Evolutionary conservation across 1,139 yeast genomes (phyloP).

Genomic region (Pichia sp.): DNA sequence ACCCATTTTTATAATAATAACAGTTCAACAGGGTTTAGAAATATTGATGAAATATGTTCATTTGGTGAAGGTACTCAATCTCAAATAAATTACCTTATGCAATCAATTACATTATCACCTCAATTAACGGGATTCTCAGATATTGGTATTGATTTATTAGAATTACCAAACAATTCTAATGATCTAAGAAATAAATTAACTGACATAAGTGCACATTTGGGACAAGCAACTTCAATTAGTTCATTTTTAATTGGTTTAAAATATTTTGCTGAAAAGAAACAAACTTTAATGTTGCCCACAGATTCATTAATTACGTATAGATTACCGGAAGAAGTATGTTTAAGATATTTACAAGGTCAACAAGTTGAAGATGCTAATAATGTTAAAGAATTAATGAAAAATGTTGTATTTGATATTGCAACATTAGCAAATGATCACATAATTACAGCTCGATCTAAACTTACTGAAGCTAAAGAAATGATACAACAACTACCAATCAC

Average conservation of each 20-base stretch:
- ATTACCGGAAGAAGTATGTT: slow-evolving; percentile 59
- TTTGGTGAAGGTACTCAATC: slow-evolving; percentile 80
- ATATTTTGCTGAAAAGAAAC: slow-evolving; percentile 49
- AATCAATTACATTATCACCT: slow-evolving; percentile 55
- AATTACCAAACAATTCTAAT: slow-evolving; percentile 29
- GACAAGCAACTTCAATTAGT: slow-evolving; percentile 74
- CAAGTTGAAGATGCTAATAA: slow-evolving; percentile 20
- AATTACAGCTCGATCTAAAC: slow-evolving; percentile 55
- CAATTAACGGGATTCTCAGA: slow-evolving; percentile 43
- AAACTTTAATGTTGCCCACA: slow-evolving; percentile 55
- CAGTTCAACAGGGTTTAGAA: slow-evolving; percentile 42
- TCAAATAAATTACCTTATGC: slow-evolving; percentile 63
- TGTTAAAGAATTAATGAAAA: slow-evolving; percentile 36
- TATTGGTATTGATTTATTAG: slow-evolving; percentile 45
- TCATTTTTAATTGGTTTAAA: slow-evolving; percentile 56
- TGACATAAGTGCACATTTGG: slow-evolving; percentile 74
- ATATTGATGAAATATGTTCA: slow-evolving; percentile 56
- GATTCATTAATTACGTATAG: slow-evolving; percentile 50
- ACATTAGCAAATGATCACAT: slow-evolving; percentile 76
- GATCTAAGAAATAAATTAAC: slow-evolving; percentile 41
- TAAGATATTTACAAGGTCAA: slow-evolving; percentile 44
- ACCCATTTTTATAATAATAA: slow-evolving; percentile 44
- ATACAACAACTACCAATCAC: slow-evolving; percentile 30
- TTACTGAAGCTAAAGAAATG: slow-evolving; percentile 34
- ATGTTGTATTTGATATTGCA: slow-evolving; percentile 65